phyloP scores from a whole-genome alignment of 495 filamentous ascomycete genomes.

The Geopyxis carbonaria region DNA sequence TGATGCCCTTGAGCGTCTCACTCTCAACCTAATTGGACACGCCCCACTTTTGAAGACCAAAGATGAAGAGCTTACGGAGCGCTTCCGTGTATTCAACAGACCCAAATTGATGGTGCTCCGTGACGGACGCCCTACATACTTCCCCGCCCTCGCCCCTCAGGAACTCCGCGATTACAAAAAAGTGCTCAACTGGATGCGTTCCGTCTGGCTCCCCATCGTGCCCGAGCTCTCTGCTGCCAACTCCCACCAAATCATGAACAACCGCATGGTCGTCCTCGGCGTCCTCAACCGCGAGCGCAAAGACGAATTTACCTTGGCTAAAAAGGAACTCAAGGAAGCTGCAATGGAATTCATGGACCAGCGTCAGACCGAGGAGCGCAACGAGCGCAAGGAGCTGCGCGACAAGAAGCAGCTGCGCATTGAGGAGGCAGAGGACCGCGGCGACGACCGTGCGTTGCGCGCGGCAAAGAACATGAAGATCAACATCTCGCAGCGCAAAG shows the following conservation, averaged over 20 bases:
- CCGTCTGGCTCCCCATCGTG: constrained; percentile 92
- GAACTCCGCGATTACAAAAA: constrained; percentile 76
- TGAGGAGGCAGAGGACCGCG: constrained; percentile 86
- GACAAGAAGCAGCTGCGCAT: constrained; percentile 89
- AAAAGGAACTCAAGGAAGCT: constrained; percentile 85
- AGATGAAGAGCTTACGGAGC: constrained; percentile 48
- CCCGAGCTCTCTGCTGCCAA: constrained; percentile 86
- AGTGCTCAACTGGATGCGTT: constrained; percentile 83
- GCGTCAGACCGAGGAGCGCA: constrained; percentile 69
- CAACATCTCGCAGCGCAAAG: constrained; percentile 75
- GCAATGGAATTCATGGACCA: constrained; percentile 97
- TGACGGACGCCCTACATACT: constrained; percentile 77
- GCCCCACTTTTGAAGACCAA: constrained; percentile 82
- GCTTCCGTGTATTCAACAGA: constrained; percentile 92
- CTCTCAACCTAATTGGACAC: constrained; percentile 72
- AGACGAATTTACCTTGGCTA: constrained; percentile 59
- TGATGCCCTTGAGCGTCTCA: constrained; percentile 64
- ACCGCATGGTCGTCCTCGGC: constrained; percentile 79
- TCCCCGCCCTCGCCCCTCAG: constrained; percentile 60
- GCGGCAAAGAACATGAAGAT: constrained; percentile 85
- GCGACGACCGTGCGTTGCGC: constrained; percentile 71
- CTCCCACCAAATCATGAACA: constrained; percentile 84
- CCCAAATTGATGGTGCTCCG: constrained; percentile 76
- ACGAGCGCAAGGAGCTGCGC: constrained; percentile 78
- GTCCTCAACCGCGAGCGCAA: constrained; percentile 65